These are phyloP conservation scores for Monilinia vaccinii-corymbosi DNA, from an alignment of 2,329 filamentous ascomycete genomes.

Conservation along the genomic window DNA sequence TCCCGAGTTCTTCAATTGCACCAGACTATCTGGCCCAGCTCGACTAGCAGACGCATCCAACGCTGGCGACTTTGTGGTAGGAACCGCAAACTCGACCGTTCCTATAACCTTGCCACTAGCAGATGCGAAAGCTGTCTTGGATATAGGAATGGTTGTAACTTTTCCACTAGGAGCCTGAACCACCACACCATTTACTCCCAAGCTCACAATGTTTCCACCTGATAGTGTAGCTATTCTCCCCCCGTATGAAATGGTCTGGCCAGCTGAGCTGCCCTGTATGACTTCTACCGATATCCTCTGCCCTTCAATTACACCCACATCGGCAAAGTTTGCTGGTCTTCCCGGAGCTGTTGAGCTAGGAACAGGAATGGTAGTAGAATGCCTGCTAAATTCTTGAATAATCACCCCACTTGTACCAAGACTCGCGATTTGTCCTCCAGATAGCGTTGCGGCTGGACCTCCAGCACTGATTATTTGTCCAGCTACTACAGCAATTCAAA, in stretches of 20 bases:
- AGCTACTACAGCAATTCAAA: not conserved
- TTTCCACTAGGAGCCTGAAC: constrained; percentile 14
- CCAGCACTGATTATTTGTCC: constrained; percentile 10
- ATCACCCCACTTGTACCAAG: constrained; percentile 12
- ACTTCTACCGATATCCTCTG: not conserved
- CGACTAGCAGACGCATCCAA: not conserved
- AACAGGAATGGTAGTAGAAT: constrained; percentile 9
- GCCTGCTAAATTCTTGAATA: constrained; percentile 10
- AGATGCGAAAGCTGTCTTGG: not conserved
- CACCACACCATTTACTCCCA: constrained; percentile 9
- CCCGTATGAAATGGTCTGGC: no score
- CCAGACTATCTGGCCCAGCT: not conserved
- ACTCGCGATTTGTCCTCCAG: constrained; percentile 11
- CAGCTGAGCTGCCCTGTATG: not conserved
- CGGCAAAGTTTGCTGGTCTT: no score
- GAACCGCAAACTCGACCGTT: not conserved
- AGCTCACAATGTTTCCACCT: not conserved
- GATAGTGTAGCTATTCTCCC: no score
- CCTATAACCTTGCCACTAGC: not conserved
- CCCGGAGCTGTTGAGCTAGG: not conserved
- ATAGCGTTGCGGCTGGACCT: constrained; percentile 6
- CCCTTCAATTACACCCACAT: not conserved
- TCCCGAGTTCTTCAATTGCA: not conserved
- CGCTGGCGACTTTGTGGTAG: not conserved
- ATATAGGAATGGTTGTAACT: constrained; percentile 2